These are phyloP conservation scores for Leccinum subatratum DNA, from an alignment of 1,284 basidiomycete species.

Conservation along the genomic window DNA sequence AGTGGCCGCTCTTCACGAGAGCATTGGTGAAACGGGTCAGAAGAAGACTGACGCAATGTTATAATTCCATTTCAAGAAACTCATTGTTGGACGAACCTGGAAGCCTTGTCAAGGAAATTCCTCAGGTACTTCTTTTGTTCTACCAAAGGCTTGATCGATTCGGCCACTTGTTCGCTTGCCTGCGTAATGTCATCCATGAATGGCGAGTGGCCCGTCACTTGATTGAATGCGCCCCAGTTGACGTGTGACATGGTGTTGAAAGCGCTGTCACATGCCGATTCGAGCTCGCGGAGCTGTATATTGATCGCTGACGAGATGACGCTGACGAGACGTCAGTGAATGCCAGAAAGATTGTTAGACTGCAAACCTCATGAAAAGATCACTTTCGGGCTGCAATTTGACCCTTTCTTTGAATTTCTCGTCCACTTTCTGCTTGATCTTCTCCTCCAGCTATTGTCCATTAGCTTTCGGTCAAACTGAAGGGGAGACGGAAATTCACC, in stretches of 20 bases:
- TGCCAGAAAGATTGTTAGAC: slow-evolving; percentile 1
- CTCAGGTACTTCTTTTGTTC: slow-evolving; percentile 91
- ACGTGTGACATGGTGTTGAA: slow-evolving; percentile 73
- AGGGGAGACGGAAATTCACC: slow-evolving; percentile 37
- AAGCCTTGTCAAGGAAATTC: slow-evolving; percentile 88
- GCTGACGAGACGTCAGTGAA: slow-evolving; percentile 37
- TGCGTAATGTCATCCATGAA: slow-evolving; percentile 75
- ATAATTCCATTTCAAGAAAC: background rate
- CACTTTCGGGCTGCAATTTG: slow-evolving; percentile 80
- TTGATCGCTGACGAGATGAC: slow-evolving; percentile 79
- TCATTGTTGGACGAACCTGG: slow-evolving; percentile 51
- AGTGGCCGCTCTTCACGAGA: slow-evolving; percentile 84
- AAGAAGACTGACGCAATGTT: slow-evolving; percentile 52
- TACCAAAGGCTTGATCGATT: slow-evolving; percentile 64
- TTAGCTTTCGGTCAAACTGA: slow-evolving; percentile 1
- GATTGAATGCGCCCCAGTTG: slow-evolving; percentile 71
- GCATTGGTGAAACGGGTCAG: slow-evolving; percentile 82
- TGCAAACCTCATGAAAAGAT: slow-evolving; percentile 78
- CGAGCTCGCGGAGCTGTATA: slow-evolving; percentile 76
- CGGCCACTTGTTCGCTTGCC: slow-evolving; percentile 60
- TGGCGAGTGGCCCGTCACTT: slow-evolving; percentile 80
- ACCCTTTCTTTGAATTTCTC: slow-evolving; percentile 74
- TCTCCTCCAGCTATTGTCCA: slow-evolving; percentile 75
- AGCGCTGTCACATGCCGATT: slow-evolving; percentile 70
- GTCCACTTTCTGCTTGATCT: slow-evolving; percentile 78